Percentiles rank a stretch among this genome's conserved stretches.
Evolutionary conservation across 2,329 filamentous ascomycete genomes (phyloP).

Genomic region (Sporothrix schenckii): DNA sequence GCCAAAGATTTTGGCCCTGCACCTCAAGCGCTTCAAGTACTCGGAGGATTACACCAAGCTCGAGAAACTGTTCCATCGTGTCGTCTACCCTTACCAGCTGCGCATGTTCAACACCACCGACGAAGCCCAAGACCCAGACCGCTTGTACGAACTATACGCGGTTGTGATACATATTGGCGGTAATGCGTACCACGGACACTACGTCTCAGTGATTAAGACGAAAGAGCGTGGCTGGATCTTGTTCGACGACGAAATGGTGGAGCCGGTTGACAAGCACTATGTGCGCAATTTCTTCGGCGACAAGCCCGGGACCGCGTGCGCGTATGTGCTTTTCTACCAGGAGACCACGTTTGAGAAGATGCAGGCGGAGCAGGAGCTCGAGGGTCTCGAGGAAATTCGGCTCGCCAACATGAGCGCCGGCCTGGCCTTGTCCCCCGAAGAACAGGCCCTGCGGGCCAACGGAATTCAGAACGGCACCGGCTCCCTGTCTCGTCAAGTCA

Average conservation of each 20-base stretch:
- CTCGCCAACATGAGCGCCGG: conserved; percentile 61
- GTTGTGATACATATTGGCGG: conserved; percentile 97
- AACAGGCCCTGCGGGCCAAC: conserved; percentile 49
- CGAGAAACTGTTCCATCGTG: conserved; percentile 94
- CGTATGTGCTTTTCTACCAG: conserved; percentile 97
- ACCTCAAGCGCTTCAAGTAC: conserved; percentile 97
- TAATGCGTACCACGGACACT: conserved; percentile 96
- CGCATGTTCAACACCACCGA: conserved; percentile 97
- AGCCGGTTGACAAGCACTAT: conserved; percentile 94
- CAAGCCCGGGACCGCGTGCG: conserved; percentile 84
- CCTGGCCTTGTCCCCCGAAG: conserved; percentile 48
- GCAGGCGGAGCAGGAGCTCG: conserved; percentile 78
- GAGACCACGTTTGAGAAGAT: conserved; percentile 75
- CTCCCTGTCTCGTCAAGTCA: conserved; percentile 53
- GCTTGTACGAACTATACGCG: conserved; percentile 93
- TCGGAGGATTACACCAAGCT: conserved; percentile 91
- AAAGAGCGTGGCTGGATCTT: conserved; percentile 93
- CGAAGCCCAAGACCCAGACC: conserved; percentile 89
- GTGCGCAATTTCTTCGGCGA: conserved; percentile 98
- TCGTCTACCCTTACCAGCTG: conserved; percentile 95
- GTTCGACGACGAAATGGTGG: conserved; percentile 98
- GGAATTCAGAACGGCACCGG: conserved; percentile 43
- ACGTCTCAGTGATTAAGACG: conserved; percentile 97
- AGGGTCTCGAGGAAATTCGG: conserved; percentile 67
- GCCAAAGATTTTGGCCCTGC: conserved; percentile 86